Conservation (phyloP, 495 filamentous ascomycete species). For the Xylaria acuta region DNA sequence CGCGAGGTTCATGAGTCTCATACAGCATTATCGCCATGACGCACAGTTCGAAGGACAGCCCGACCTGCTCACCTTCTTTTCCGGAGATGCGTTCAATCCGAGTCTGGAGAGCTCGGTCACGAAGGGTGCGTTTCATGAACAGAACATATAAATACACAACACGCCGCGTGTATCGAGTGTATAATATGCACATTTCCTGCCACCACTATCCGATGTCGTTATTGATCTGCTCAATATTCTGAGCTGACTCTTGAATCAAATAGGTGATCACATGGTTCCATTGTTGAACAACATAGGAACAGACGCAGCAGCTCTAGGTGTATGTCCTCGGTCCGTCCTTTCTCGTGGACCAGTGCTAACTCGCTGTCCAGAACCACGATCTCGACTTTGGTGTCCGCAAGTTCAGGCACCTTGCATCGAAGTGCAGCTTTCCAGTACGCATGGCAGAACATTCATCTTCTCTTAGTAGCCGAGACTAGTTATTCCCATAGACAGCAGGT, state of each 20-base stretch:
- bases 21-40: conserved; percentile 71
- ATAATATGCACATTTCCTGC: neutral
- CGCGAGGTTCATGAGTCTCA: conserved; percentile 78
- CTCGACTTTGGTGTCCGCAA: conserved; percentile 90
- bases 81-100: conserved; percentile 91
- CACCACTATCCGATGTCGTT: neutral
- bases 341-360: conserved; percentile 33
- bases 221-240: neutral
- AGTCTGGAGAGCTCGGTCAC: conserved; percentile 85
- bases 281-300: conserved; percentile 80
- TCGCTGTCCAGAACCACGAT: conserved; percentile 72
- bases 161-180: neutral
- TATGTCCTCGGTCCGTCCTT: conserved; percentile 45
- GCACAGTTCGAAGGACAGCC: conserved; percentile 65
- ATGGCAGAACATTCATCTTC: conserved; percentile 38
- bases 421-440: conserved; percentile 88
- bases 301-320: conserved; percentile 78
- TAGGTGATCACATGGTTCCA: conserved; percentile 82
- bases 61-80: conserved; percentile 79
- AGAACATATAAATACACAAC: neutral
- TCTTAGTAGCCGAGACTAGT: neutral
- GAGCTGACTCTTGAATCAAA: conserved; percentile 23
- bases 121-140: conserved; percentile 62
- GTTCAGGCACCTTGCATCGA: conserved; percentile 70
- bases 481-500: neutral